Conservation (phyloP, 1,284 basidiomycete genomes). For the Papiliotrema nemorosa region DNA sequence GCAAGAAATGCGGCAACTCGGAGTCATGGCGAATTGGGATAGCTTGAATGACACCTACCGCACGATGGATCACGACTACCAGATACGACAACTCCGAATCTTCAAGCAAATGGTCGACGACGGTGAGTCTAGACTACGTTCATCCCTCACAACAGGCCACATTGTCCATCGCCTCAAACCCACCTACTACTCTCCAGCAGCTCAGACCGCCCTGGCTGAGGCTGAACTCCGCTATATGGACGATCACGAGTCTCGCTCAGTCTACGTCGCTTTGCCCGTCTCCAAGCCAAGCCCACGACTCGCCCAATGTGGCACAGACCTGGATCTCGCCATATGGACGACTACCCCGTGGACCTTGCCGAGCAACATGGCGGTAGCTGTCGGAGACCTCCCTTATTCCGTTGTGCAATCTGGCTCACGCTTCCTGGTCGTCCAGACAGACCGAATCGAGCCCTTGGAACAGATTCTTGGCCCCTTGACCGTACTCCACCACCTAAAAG, state of each 20-base stretch:
- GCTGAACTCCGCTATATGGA: conserved; percentile 91
- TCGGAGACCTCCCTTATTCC: conserved; percentile 68
- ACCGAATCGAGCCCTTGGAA: conserved; percentile 59
- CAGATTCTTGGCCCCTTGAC: conserved; percentile 57
- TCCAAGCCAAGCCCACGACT: too few species aligned
- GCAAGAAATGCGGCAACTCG: conserved; percentile 74
- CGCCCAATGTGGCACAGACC: too few species aligned
- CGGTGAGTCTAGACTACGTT: conserved; percentile 52
- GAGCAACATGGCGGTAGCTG: conserved; percentile 86
- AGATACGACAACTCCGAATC: conserved; percentile 80
- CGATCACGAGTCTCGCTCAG: conserved; percentile 79
- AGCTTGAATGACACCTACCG: conserved; percentile 69
- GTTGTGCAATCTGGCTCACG: conserved; percentile 54
- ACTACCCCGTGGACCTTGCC: conserved; percentile 98
- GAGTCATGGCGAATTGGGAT: conserved; percentile 91
- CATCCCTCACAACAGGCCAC: conserved; percentile 15
- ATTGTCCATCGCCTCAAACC: conserved; percentile 86
- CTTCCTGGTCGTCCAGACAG: conserved; percentile 65
- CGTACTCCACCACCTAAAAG: conserved; percentile 55
- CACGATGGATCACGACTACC: conserved; percentile 80
- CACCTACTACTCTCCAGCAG: conserved; percentile 94
- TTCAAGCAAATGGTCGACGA: conserved; percentile 86
- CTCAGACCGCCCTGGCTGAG: conserved; percentile 89
- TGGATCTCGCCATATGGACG: conserved; percentile 88
- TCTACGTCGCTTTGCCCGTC: conserved; percentile 76